Conservation (phyloP, 106 monocot species). For the Phalaenopsis equestris region DNA sequence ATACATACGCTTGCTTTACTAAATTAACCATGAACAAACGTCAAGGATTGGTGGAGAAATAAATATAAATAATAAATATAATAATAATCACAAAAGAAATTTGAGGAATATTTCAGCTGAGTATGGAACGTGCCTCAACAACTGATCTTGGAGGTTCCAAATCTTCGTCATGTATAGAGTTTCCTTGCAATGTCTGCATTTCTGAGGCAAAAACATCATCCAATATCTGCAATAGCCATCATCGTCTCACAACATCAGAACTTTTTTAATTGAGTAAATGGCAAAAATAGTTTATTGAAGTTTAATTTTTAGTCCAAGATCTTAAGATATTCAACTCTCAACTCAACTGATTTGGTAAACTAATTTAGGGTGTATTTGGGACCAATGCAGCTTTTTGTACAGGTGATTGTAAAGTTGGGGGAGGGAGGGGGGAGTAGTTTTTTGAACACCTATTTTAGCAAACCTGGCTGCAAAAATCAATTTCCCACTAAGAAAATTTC, state of each 20-base stretch:
- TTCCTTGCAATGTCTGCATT: constrained; percentile 60
- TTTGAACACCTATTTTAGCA: too few relatives aligned
- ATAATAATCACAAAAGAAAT: background rate
- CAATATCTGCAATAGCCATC: constrained; percentile 41
- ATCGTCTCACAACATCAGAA: background rate
- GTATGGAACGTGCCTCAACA: constrained; percentile 70
- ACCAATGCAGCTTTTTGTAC: too few relatives aligned
- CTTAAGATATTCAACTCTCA: too few relatives aligned
- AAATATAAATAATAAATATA: background rate
- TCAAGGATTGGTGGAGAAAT: background rate
- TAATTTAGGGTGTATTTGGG: too few relatives aligned
- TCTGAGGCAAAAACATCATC: constrained; percentile 84
- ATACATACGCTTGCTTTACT: background rate
- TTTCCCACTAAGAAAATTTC: too few relatives aligned
- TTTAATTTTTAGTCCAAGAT: too few relatives aligned
- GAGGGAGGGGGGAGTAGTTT: too few relatives aligned
- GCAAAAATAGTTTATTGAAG: too few relatives aligned
- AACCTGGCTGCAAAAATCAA: too few relatives aligned
- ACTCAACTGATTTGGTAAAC: too few relatives aligned
- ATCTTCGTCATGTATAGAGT: constrained; percentile 64
- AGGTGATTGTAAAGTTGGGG: too few relatives aligned
- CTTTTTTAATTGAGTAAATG: background rate
- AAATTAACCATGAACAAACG: too few relatives aligned
- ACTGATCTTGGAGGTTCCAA: constrained; percentile 76
- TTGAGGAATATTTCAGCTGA: constrained; percentile 32